These are phyloP conservation scores for Colletotrichum shisoi DNA, from an alignment of 2,329 filamentous ascomycete species.

Conservation along the genomic window DNA sequence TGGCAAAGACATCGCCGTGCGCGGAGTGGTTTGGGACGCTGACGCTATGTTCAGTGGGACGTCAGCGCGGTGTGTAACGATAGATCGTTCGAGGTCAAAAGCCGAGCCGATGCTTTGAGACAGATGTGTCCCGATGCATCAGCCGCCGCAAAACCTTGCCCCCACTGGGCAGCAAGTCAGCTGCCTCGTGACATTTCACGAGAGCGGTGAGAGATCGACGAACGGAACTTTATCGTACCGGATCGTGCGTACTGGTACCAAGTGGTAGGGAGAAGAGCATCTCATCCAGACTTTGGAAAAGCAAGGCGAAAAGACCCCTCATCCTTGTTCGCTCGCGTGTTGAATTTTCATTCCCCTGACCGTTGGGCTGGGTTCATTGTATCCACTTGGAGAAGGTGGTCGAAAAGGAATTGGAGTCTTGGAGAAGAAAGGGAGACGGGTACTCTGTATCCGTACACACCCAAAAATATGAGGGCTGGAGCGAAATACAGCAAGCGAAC, in stretches of 20 bases:
- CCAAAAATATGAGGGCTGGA: background rate
- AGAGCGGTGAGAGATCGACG: constrained; percentile 33
- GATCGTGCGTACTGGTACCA: constrained; percentile 14
- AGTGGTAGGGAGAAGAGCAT: background rate
- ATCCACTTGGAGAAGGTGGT: constrained; percentile 34
- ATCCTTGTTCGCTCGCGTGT: constrained; percentile 38
- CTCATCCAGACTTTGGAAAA: constrained; percentile 5
- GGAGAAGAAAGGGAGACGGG: constrained; percentile 3
- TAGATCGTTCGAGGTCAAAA: constrained; percentile 8
- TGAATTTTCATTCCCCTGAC: constrained; percentile 26
- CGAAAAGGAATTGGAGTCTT: constrained; percentile 20
- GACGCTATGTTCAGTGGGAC: background rate
- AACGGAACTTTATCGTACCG: background rate
- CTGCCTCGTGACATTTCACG: constrained; percentile 24
- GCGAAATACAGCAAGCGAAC: constrained; percentile 20
- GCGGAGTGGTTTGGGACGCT: background rate
- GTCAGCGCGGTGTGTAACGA: constrained; percentile 14
- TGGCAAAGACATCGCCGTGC: background rate
- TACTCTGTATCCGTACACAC: no score
- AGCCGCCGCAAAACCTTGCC: constrained; percentile 2
- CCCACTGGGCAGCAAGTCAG: constrained; percentile 33
- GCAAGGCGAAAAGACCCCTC: constrained; percentile 4
- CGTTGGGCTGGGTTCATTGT: constrained; percentile 32
- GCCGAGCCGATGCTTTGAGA: constrained; percentile 26
- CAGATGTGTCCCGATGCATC: constrained; percentile 17